phyloP scores from a whole-genome alignment of 257 asterid genomes.

The Fraxinus excelsior region DNA sequence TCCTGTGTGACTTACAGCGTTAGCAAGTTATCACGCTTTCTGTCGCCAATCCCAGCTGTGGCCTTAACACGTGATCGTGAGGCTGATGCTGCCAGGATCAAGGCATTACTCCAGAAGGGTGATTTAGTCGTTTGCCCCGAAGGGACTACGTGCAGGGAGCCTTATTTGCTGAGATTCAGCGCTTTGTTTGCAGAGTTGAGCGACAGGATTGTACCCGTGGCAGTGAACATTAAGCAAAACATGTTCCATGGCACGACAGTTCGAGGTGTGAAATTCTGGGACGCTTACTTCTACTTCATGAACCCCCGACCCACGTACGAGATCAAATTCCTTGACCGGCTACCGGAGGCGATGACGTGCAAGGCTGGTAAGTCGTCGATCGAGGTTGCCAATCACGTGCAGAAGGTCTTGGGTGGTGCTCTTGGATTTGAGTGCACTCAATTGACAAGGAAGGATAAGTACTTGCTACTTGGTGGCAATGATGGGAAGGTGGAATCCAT shows the following conservation, averaged over 20 bases:
- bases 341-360: constrained; percentile 85
- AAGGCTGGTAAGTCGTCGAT: constrained; percentile 76
- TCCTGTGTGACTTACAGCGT: constrained; percentile 88
- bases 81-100: constrained; percentile 78
- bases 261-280: constrained; percentile 89
- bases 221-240: constrained; percentile 59
- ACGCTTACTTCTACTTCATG: constrained; percentile 83
- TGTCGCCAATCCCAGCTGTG: constrained; percentile 91
- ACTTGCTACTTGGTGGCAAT: constrained; percentile 93
- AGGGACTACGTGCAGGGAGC: constrained; percentile 93
- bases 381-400: constrained; percentile 96
- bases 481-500: constrained; percentile 98
- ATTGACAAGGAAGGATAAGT: constrained; percentile 95
- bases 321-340: constrained; percentile 62
- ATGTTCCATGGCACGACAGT: constrained; percentile 91
- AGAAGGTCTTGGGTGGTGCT: constrained; percentile 70
- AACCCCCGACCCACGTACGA: constrained; percentile 88
- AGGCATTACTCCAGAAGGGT: constrained; percentile 68
- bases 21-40: constrained; percentile 75
- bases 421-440: constrained; percentile 96
- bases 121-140: constrained; percentile 93
- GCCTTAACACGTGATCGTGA: constrained; percentile 90
- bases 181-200: constrained; percentile 89
- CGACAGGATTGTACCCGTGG: constrained; percentile 87
- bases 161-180: constrained; percentile 74